Base-by-base conservation (phyloP, 306 rosid genomes). In the Senna siamea region DNA sequence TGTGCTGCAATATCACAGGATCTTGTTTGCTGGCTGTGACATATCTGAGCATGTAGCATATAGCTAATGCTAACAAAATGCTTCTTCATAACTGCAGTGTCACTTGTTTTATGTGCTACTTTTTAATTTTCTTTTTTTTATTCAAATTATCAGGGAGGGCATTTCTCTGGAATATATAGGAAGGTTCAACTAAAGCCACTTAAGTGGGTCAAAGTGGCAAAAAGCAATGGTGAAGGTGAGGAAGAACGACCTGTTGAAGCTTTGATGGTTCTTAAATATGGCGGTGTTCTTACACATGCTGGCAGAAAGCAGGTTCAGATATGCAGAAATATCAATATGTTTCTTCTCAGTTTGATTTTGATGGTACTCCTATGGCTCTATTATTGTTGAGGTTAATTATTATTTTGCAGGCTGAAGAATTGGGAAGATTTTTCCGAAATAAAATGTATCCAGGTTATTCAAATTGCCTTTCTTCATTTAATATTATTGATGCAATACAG, bases 231-330 rank as follows among this genome's bases (percentile, higher is more conserved):
- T 44, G 97, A 92, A 81, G 93, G 87, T 65, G 95, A 86, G 78
- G 93, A 94, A 85, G 99, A 94, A 80, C 89, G 90, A n/a, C 97
- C 97, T 0, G 82, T 83, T 83, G 92, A 94, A 87, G 99, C 99
- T 81, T 85, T 94, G 56, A 94, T 94, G 99, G 84, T 94, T 81
- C 99, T 94, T 40, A 94, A 94, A 85, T 94, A 94, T 70, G 97
- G 97, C 22, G 99, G 99, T 41, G 99, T 94, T 80, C 99, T 94
- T 70, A 94, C 99, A 26, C 99, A 94, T 69, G 99, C 99, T 48
- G 99, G 99, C 55, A 86, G 99, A 82, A 94, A 92, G 83, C 99
- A 94, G 99, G 99, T 94, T 71, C 59, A 50, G 64, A 57, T 70
- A 54, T 14, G 51, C 73, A 41, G 15, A 40, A 66, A 32, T 47